These are phyloP conservation scores for Mortierella hygrophila DNA, from an alignment of 192 early-diverging fungal genomes.

Conservation along the genomic window DNA sequence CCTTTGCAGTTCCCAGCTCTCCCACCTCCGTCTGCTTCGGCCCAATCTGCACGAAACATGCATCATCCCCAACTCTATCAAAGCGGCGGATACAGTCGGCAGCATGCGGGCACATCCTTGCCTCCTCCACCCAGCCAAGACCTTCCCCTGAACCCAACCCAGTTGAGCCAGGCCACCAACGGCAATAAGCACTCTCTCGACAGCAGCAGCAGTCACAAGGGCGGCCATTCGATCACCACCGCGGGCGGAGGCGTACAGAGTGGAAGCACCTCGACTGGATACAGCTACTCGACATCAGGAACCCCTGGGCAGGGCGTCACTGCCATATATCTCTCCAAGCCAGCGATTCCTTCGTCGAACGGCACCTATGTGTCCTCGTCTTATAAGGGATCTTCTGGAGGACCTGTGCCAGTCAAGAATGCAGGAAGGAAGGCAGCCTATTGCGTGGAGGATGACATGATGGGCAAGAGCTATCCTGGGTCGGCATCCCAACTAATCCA, in stretches of 20 bases:
- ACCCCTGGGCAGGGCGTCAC: constrained; percentile 23
- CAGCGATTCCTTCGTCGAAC: constrained; percentile 12
- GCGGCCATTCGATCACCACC: constrained; percentile 5
- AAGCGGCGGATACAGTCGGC: constrained; percentile 7
- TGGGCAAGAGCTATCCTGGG: constrained; percentile 14
- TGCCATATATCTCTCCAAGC: constrained; percentile 48
- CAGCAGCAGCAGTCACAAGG: not conserved
- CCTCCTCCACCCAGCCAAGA: constrained; percentile 32
- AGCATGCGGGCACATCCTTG: not conserved
- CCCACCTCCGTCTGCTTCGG: constrained; percentile 41
- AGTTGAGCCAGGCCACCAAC: not conserved
- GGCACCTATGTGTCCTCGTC: not conserved
- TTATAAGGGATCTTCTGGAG: not conserved
- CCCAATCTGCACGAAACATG: constrained; percentile 23
- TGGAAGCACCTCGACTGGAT: constrained; percentile 25
- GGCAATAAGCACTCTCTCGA: constrained; percentile 7
- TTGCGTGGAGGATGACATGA: constrained; percentile 21
- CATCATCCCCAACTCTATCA: constrained; percentile 13
- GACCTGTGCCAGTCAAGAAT: not conserved
- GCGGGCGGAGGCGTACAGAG: constrained; percentile 1
- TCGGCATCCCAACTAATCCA: constrained; percentile 2
- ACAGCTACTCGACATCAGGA: constrained; percentile 16
- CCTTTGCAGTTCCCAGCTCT: constrained; percentile 31
- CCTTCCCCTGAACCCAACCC: constrained; percentile 15
- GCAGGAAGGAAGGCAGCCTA: constrained; percentile 6